Conservation (phyloP, 768 basidiomycete genomes). For the Lactifluus echinatus region DNA sequence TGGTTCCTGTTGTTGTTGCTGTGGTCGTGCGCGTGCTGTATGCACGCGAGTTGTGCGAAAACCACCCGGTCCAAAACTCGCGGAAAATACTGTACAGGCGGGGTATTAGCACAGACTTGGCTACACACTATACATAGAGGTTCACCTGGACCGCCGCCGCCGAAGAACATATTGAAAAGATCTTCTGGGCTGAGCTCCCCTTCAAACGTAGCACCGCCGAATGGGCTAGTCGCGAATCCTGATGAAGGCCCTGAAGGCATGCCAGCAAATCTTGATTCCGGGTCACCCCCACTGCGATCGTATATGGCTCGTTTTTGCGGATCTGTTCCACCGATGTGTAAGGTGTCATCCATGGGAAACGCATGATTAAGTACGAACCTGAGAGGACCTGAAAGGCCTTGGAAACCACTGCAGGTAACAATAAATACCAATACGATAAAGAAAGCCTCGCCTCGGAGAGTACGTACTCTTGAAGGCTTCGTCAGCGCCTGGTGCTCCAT, state of each 20-base stretch:
- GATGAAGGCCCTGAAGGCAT: conserved; percentile 41
- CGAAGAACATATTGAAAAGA: conserved; percentile 98
- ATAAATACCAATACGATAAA: conserved; percentile 14
- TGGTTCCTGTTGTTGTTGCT: conserved; percentile 30
- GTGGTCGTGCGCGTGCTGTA: conserved; percentile 31
- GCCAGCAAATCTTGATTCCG: conserved; percentile 72
- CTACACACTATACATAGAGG: conserved; percentile 18
- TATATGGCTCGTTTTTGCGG: conserved; percentile 82
- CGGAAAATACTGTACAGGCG: conserved; percentile 57
- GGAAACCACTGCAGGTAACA: conserved; percentile 69
- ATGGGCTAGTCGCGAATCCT: conserved; percentile 43
- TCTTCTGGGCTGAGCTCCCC: conserved; percentile 93
- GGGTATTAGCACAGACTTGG: conserved; percentile 1
- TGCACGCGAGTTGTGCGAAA: conserved; percentile 61
- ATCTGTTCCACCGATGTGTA: conserved; percentile 36
- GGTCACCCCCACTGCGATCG: conserved; percentile 81
- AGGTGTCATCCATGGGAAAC: conserved; percentile 1
- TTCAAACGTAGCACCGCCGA: conserved; percentile 47
- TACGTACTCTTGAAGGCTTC: conserved; percentile 93
- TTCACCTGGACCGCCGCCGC: conserved; percentile 50
- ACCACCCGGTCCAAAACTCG: conserved; percentile 74
- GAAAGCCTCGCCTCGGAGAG: conserved; percentile 3
- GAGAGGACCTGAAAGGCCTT: conserved; percentile 96
- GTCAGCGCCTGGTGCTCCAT: conserved; percentile 95
- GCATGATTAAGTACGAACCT: conserved; percentile 33